These are phyloP conservation scores for Ceratocystiopsis minuta DNA, from an alignment of 2,329 filamentous ascomycete species.

Conservation along the genomic window DNA sequence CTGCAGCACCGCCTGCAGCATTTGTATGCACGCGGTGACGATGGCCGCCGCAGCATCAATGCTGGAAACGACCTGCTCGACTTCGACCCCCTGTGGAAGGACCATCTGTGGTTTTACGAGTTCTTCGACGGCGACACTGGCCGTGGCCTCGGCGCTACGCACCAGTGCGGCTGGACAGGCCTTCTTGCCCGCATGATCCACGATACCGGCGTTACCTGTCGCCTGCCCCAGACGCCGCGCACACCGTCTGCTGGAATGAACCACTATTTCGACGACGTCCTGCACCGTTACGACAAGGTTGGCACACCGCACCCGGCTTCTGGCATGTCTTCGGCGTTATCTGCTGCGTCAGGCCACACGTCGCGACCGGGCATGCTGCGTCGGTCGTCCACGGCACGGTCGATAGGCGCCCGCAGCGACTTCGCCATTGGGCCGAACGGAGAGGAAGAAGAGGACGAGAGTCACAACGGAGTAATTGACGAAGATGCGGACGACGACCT, in stretches of 20 bases:
- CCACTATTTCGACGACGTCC: conserved; percentile 91
- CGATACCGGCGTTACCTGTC: conserved; percentile 81
- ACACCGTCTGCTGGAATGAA: conserved; percentile 68
- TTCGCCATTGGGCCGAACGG: conserved; percentile 28
- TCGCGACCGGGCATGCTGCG: conserved; percentile 34
- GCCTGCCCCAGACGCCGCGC: conserved; percentile 80
- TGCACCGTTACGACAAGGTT: conserved; percentile 32
- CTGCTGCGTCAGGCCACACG: too few relatives aligned
- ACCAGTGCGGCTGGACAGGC: conserved; percentile 94
- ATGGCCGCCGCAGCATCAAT: conserved; percentile 79
- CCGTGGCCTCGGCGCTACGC: conserved; percentile 74
- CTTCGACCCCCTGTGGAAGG: conserved; percentile 84
- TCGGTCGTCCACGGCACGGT: conserved; percentile 65
- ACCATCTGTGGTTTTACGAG: conserved; percentile 89
- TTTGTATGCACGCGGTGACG: conserved; percentile 67
- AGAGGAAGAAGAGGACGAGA: conserved; percentile 8
- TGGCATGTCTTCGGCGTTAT: conserved; percentile 18
- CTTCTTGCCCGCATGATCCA: conserved; percentile 94
- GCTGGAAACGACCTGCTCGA: conserved; percentile 70
- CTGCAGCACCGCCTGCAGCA: conserved; percentile 89
- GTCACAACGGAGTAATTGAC: too few relatives aligned
- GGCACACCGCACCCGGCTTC: conserved; percentile 18
- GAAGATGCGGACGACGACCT: too few relatives aligned
- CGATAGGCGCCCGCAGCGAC: conserved; percentile 70
- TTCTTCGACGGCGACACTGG: conserved; percentile 92